Percentiles rank a stretch among this genome's conserved stretches.
Evolutionary conservation across 306 rosid genomes (phyloP).

Genomic region (Urtica urens): DNA sequence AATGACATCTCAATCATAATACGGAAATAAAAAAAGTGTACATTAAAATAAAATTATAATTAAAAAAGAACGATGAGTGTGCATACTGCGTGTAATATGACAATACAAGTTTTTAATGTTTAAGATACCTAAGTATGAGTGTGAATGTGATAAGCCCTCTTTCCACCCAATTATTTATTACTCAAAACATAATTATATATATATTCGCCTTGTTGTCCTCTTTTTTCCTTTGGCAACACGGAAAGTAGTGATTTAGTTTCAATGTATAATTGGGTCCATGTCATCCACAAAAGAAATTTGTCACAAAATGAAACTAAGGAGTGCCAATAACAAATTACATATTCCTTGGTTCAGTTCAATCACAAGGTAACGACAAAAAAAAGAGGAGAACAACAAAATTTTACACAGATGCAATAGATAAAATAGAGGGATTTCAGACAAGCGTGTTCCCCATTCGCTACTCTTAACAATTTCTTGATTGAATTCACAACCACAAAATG

Average conservation of each 20-base stretch:
- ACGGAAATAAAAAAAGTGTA: too few species aligned
- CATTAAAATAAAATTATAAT: too few species aligned
- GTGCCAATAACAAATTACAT: conserved; percentile 30
- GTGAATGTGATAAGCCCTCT: too few species aligned
- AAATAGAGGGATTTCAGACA: conserved; percentile 21
- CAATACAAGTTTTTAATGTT: too few species aligned
- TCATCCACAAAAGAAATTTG: conserved; percentile 14
- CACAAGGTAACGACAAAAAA: not conserved
- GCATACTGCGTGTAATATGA: too few species aligned
- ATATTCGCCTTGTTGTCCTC: not conserved
- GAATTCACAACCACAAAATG: conserved; percentile 25
- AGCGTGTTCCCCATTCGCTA: conserved; percentile 20
- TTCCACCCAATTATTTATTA: too few species aligned
- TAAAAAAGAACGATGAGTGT: too few species aligned
- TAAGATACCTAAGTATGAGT: too few species aligned
- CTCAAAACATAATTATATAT: too few species aligned
- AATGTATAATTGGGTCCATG: conserved; percentile 22
- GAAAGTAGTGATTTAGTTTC: conserved; percentile 12
- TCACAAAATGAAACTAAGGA: conserved; percentile 19
- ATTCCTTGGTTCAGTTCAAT: conserved; percentile 26
- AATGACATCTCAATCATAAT: too few species aligned
- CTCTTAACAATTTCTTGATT: conserved; percentile 30
- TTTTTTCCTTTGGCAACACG: not conserved
- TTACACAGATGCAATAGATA: conserved; percentile 25
- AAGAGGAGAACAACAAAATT: conserved; percentile 17